Percentiles rank a stretch among this genome's conserved stretches.
Conservation (phyloP, 2,329 filamentous ascomycete species). For the Lomentospora prolificans region DNA sequence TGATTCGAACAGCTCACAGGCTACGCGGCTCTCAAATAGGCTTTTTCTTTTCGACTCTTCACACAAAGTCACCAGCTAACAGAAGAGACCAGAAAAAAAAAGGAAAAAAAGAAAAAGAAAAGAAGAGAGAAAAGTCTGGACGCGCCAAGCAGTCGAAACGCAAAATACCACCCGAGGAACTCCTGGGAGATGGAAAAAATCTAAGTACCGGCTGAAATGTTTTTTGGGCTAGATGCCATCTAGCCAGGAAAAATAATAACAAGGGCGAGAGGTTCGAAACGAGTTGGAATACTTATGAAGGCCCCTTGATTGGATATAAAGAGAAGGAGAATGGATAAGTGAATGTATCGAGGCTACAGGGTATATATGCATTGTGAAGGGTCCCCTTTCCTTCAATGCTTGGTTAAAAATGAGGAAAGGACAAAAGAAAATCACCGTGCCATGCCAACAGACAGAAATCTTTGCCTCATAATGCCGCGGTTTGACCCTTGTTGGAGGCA, state of each 20-base stretch:
- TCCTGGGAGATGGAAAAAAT: background rate
- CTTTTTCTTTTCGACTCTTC: no score
- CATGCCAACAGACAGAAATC: no score
- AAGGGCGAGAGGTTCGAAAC: background rate
- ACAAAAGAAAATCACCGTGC: background rate
- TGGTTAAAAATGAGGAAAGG: background rate
- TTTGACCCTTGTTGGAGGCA: background rate
- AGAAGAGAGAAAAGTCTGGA: slow-evolving; percentile 4
- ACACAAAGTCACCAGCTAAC: no score
- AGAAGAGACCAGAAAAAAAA: no score
- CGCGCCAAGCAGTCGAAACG: background rate
- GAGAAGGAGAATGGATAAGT: background rate
- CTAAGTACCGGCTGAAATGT: no score
- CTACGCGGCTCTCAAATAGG: no score
- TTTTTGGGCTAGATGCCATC: no score
- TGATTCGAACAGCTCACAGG: no score
- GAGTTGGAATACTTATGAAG: no score
- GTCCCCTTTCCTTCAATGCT: background rate
- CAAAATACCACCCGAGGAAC: slow-evolving; percentile 1
- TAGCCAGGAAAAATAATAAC: background rate
- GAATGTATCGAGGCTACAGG: background rate
- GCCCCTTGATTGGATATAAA: no score
- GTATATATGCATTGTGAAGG: background rate
- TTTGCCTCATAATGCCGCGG: no score
- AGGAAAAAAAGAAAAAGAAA: slow-evolving; percentile 1